Evolutionary conservation across 352 stramenopile genomes (phyloP).

Genomic region (Phytophthora kernoviae): DNA sequence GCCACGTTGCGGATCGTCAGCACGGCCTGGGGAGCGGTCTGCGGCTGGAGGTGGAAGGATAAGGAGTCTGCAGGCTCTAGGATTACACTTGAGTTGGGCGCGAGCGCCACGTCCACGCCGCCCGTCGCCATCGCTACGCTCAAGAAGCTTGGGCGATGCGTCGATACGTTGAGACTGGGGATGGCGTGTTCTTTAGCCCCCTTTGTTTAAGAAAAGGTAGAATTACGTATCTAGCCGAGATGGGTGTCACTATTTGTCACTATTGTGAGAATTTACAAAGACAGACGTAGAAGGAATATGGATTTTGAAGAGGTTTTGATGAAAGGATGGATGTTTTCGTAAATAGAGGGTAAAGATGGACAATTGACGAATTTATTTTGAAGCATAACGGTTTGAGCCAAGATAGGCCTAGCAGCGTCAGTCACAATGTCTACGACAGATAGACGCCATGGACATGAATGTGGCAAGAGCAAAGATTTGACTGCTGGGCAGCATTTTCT

Average conservation of each 20-base stretch:
- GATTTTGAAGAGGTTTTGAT: no score
- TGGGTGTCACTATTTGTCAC: not conserved
- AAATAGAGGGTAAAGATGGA: no score
- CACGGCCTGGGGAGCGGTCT: slow-evolving; percentile 75
- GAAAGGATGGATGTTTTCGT: not conserved
- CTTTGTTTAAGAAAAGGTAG: not conserved
- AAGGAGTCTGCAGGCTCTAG: slow-evolving; percentile 85
- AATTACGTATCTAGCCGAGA: not conserved
- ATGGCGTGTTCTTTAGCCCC: slow-evolving; percentile 26
- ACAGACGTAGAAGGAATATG: slow-evolving; percentile 11
- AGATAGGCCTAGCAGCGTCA: no score
- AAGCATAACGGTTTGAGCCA: slow-evolving; percentile 11
- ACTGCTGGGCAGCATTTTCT: slow-evolving; percentile 7
- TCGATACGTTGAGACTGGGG: slow-evolving; percentile 9
- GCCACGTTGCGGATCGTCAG: slow-evolving; percentile 87
- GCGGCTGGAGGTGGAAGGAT: slow-evolving; percentile 67
- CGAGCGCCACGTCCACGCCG: slow-evolving; percentile 58
- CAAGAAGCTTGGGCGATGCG: slow-evolving; percentile 1
- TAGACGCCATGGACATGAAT: no score
- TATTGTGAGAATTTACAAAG: not conserved
- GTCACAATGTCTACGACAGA: no score
- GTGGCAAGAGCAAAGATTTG: not conserved
- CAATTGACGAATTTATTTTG: no score
- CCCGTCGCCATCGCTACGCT: slow-evolving; percentile 46
- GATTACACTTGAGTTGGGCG: slow-evolving; percentile 78